Conservation (phyloP, 2,329 filamentous ascomycete species). For the Trichoderma guizhouense region DNA sequence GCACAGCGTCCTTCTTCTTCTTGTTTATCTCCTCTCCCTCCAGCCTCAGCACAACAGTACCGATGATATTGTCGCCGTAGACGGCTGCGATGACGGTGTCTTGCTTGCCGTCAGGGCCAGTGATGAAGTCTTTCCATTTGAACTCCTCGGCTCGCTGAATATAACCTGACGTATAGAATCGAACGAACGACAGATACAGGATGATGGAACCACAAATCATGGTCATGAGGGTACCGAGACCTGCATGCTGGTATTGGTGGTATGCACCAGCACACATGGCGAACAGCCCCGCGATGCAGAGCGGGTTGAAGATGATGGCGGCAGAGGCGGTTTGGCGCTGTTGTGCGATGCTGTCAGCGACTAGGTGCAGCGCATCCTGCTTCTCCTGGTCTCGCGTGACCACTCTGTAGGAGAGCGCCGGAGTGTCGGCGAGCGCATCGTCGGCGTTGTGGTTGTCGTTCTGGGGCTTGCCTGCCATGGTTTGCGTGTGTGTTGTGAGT, state of each 20-base stretch:
- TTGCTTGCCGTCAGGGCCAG: conserved; percentile 34
- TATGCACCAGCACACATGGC: conserved; percentile 40
- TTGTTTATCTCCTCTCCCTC: conserved; percentile 29
- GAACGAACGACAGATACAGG: conserved; percentile 58
- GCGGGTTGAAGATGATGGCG: conserved; percentile 61
- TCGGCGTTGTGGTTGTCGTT: background rate
- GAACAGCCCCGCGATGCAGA: conserved; percentile 45
- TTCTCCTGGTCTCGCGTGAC: conserved; percentile 55
- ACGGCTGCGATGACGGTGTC: conserved; percentile 62
- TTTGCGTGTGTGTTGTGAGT: conserved; percentile 17
- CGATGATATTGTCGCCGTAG: conserved; percentile 66
- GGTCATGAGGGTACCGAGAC: conserved; percentile 48
- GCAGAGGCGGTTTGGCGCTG: conserved; percentile 68
- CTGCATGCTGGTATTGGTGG: conserved; percentile 34
- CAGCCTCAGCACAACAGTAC: conserved; percentile 64
- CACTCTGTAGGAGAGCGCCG: conserved; percentile 58
- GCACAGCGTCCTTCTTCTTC: background rate
- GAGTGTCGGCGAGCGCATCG: conserved; percentile 38
- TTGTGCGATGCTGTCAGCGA: conserved; percentile 79
- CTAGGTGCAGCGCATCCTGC: conserved; percentile 64
- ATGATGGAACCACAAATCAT: conserved; percentile 60
- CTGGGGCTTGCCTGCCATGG: conserved; percentile 10
- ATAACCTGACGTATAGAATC: conserved; percentile 60
- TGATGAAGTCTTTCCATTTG: conserved; percentile 59
- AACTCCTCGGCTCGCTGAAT: conserved; percentile 59